Base-by-base conservation (phyloP, 2,329 filamentous ascomycete species). In the Aspergillus floridensis region DNA sequence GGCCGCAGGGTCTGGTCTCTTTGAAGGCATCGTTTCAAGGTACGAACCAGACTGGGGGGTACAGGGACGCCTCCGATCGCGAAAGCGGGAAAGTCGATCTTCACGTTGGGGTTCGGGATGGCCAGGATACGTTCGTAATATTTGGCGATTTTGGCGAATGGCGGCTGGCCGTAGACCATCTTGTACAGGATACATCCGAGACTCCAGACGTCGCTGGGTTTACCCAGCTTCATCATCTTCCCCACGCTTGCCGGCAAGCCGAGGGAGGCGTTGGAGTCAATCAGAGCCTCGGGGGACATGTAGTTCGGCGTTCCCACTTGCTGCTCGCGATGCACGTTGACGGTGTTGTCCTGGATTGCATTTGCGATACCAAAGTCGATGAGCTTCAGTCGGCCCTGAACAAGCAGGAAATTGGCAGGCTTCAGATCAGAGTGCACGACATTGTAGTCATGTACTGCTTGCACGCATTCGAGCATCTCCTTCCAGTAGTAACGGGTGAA, bases 331-430 rank as follows among this genome's bases (percentile, higher is more conserved):
- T 99, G 95, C 11, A 99, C 93, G 67, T 99, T 99, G 75, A 97
- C 90, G 0, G 95, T 99, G 76, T 97, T 87, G 72, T 98, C 95
- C 77, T 96, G 90, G 68, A 99, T 99, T 53, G 95, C 93, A 71
- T 97, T 96, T 59, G 95, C 95, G 71, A 99, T 99, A 68, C 95
- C 95, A 74, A 99, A 99, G 77, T 99, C 95, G 70, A 99, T 99
- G 58, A 99, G 85, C 76, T 99, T 99, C 41, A 99, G 82, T 26
- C 89, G 86, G 24, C 95, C 95, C 71, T 92, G 87, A 19, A 96
- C 92, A 21, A 98, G 83, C 24, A 99, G 89, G 74, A 99, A 99
- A 74, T 99, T 99, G 68, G 93, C 93, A 0, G 95, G 95, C 76
- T 99, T 99, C 41, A 99, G 82, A 72, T 99, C 95, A 0, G 92